These are phyloP conservation scores for Globisporangium radiosum DNA, from an alignment of 352 stramenopile genomes.

Conservation along the genomic window DNA sequence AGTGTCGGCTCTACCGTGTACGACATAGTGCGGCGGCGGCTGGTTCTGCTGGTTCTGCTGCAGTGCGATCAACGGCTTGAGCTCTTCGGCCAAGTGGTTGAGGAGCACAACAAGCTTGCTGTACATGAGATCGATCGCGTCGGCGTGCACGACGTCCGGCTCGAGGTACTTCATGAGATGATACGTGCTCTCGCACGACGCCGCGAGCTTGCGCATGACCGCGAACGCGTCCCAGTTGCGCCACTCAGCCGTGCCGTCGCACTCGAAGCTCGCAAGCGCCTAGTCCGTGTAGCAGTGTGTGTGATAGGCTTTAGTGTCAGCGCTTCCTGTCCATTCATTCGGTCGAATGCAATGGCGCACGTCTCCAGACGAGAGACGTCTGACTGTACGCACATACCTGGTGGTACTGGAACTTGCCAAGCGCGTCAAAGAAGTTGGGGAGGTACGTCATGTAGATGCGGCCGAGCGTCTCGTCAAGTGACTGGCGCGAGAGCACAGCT, in stretches of 20 bases:
- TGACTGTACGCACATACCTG: conserved; percentile 18
- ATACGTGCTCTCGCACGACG: conserved; percentile 71
- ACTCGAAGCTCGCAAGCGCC: conserved; percentile 36
- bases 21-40: conserved; percentile 24
- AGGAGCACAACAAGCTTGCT: conserved; percentile 49
- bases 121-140: conserved; percentile 62
- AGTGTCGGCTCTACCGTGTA: conserved; percentile 5
- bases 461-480: conserved; percentile 39
- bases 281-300: background rate
- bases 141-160: conserved; percentile 32
- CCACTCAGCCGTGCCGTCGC: conserved; percentile 35
- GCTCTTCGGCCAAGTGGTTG: conserved; percentile 49
- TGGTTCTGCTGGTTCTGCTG: conserved; percentile 12
- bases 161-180: conserved; percentile 69
- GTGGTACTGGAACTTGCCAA: conserved; percentile 58
- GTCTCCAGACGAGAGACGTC: no score
- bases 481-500: conserved; percentile 7
- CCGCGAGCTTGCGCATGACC: conserved; percentile 47
- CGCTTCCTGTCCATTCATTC: no score
- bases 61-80: conserved; percentile 32
- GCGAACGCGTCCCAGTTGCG: conserved; percentile 40
- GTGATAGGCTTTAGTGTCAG: no score
- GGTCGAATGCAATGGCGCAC: no score
- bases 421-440: conserved; percentile 50
- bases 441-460: conserved; percentile 44